Conservation (phyloP, 2,329 filamentous ascomycete genomes). For the Akanthomyces lecanii region DNA sequence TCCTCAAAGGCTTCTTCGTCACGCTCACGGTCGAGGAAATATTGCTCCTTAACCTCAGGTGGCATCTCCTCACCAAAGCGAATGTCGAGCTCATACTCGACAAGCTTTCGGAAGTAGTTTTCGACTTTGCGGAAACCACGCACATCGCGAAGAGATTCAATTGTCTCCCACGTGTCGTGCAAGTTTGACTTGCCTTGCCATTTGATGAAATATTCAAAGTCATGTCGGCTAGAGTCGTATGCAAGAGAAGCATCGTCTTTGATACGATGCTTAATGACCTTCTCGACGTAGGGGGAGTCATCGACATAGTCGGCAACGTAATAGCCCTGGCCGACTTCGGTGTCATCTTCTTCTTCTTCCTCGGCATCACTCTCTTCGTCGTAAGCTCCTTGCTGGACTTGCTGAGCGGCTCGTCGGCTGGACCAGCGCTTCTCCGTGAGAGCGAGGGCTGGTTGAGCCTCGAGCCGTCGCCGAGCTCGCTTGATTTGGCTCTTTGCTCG, state of each 20-base stretch:
- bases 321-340: constrained; percentile 55
- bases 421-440: constrained; percentile 87
- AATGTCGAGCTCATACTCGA: constrained; percentile 75
- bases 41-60: constrained; percentile 86
- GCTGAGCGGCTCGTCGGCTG: constrained; percentile 76
- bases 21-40: constrained; percentile 89
- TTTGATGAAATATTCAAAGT: constrained; percentile 92
- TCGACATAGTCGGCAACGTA: constrained; percentile 69
- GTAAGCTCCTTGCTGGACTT: constrained; percentile 59
- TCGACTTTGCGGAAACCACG: constrained; percentile 86
- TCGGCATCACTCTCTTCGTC: constrained; percentile 66
- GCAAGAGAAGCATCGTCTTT: constrained; percentile 62
- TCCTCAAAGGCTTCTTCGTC: constrained; percentile 85
- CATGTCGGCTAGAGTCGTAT: constrained; percentile 58
- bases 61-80: constrained; percentile 70
- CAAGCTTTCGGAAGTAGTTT: constrained; percentile 85
- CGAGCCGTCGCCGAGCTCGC: constrained; percentile 70
- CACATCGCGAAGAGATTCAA: constrained; percentile 67
- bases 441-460: constrained; percentile 62
- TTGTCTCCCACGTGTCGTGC: constrained; percentile 91
- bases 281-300: constrained; percentile 80
- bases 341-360: constrained; percentile 60
- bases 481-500: constrained; percentile 66
- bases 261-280: constrained; percentile 80
- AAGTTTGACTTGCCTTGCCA: constrained; percentile 96